Conservation (phyloP, 805 yeast species). For the Saccharomycopsis sp. region DNA sequence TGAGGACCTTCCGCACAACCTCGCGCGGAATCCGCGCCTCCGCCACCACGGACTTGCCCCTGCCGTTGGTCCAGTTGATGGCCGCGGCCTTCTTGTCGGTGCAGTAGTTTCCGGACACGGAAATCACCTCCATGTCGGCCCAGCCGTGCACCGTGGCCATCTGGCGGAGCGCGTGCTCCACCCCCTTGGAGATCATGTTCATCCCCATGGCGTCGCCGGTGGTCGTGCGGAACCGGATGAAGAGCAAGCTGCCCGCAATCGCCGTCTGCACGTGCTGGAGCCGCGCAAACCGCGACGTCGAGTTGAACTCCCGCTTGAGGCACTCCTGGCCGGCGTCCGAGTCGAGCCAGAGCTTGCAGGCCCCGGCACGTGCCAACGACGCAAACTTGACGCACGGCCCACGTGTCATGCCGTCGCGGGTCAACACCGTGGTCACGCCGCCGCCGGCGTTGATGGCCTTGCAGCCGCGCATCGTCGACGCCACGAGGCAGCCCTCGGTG, state of each 20-base stretch:
- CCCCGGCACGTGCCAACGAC: conserved; percentile 78
- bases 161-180: conserved; percentile 73
- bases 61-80: conserved; percentile 97
- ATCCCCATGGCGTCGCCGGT: conserved; percentile 99
- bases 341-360: conserved; percentile 91
- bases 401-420: conserved; percentile 98
- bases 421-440: conserved; percentile 85
- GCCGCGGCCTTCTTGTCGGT: conserved; percentile 98
- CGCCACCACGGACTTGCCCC: conserved; percentile 97
- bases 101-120: conserved; percentile 96
- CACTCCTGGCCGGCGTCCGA: conserved; percentile 84
- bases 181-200: conserved; percentile 99
- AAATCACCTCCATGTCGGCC: conserved; percentile 86
- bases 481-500: conserved; percentile 97
- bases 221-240: conserved; percentile 91
- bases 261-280: conserved; percentile 88
- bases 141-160: conserved; percentile 89
- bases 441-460: conserved; percentile 97
- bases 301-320: conserved; percentile 85
- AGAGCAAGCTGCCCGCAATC: conserved; percentile 84
- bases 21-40: conserved; percentile 85
- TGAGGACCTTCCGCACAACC: conserved; percentile 73
- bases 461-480: conserved; percentile 98
- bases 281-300: conserved; percentile 96
- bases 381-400: conserved; percentile 97